Base-by-base conservation (phyloP, 163 green algal species). In the Trebouxiophyceae sp. region DNA sequence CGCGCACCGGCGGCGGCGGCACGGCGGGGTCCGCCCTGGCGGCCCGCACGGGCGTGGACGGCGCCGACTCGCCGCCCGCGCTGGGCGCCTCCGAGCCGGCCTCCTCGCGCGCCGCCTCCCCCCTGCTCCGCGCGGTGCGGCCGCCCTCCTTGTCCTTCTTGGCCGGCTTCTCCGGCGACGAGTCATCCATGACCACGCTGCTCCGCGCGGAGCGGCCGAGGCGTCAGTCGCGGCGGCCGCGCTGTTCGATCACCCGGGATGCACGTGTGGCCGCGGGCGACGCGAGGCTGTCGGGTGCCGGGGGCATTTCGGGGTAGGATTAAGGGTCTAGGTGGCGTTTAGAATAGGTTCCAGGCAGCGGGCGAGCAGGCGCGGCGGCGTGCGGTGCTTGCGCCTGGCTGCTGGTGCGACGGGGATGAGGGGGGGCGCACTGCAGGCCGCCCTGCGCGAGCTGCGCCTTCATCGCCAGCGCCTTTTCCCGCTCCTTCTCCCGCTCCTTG, bases 391-490 rank as follows among this genome's bases (percentile, higher is more conserved):
- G 54, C 33, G 1, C 30, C 57, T 58, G 27, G 66, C 57, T 57
- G 69, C 70, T 66, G 33, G 23, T 1, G 54, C 58, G n/a, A 44
- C 20, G 23, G 60, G 24, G 39, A 45, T 58, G n/a, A 27, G 32
- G 62, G 60, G 45, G 62, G 29, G n/a, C 28, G 39, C 60, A 69
- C 58, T 74, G 76, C 39, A 76, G 69, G 62, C 82, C 84, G 45
- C 73, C 77, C 61, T 86, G 73, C 23, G 74, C 79, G 33, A 84
- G 78, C 75, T 91, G 85, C 32, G 75, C 78, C 74, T 94, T 93
- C 60, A 80, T 80, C 5, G 86, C 86, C 29, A 71, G 77, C 1
- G 84, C 87, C 7, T 80, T 79, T 16, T 82, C 81, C 2, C 86
- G 77, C 60, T 89, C 79, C 61, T 77, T 79, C 67, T 93, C 85